These are phyloP conservation scores for Avena sativa DNA, from an alignment of 176 grass and related monocot genomes.

Conservation along the genomic window DNA sequence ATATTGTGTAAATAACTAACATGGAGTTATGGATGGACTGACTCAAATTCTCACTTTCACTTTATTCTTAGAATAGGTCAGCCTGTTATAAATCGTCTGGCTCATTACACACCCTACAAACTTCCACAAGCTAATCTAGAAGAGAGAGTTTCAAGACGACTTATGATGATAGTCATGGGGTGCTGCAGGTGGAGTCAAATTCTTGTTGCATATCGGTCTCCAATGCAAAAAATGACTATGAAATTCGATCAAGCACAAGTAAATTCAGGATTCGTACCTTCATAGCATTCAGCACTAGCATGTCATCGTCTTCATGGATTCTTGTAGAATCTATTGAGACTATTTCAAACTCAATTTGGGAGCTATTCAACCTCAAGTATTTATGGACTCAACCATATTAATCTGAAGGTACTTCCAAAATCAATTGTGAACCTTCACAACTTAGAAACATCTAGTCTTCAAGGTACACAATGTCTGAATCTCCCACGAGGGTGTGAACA, in stretches of 20 bases:
- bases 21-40: too few species aligned
- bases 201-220: neutral
- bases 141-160: slow-evolving; percentile 37
- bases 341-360: slow-evolving; percentile 38
- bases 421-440: slow-evolving; percentile 38
- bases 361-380: slow-evolving; percentile 58
- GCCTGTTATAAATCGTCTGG: too few species aligned
- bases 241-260: neutral
- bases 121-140: neutral
- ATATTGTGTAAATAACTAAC: too few species aligned
- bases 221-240: neutral
- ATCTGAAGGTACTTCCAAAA: slow-evolving; percentile 52
- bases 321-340: slow-evolving; percentile 12
- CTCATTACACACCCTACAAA: too few species aligned
- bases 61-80: too few species aligned
- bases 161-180: slow-evolving; percentile 14
- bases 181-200: neutral
- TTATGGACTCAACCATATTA: slow-evolving; percentile 42
- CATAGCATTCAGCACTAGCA: slow-evolving; percentile 38
- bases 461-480: neutral
- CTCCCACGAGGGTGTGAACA: neutral
- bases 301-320: slow-evolving; percentile 3
- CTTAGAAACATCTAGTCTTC: slow-evolving; percentile 58
- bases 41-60: too few species aligned
- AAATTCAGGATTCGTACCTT: slow-evolving; percentile 42